Evolutionary conservation across 164 flowering plant genomes (phyloP), one percentile per base, ranked within the genome.

Genomic region (Umbellularia californica): DNA sequence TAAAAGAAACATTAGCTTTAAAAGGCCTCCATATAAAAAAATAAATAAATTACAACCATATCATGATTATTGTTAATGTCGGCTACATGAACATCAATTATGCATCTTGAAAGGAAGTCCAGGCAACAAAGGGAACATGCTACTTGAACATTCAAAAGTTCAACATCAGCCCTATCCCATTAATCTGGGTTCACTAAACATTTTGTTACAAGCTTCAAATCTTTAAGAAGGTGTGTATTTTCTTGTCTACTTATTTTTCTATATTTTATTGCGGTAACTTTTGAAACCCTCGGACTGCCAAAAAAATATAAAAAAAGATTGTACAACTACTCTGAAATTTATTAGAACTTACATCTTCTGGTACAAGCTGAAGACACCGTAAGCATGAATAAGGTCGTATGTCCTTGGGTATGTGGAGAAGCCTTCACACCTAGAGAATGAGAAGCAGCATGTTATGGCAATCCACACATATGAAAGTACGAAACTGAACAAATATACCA

Each of bases 391-490:
- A 76, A 92, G 77, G 68, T 92, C 95, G 67, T 90, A 92, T 69
- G 95, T 82, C 84, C 97, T 89, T 33, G 95, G 97, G 79, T 92
- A 92, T 4, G 97, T 92, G 41, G 97, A 92, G 86, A 92, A 92
- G 65, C 89, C 97, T 81, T 92, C 97, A 79, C 97, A 91, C 97
- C 97, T 92, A 86, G 73, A 80, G 69, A 6, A 68, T 2, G 25
- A 69, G 55, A 58, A 14, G 51, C 25, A 47, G 7, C 2, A 14
- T 70, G 28, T 52, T 24, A 70, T 70, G 63, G 20, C 13, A 47
- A 41, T 33, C 13, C 60, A 3, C 74, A 55, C 24, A 79, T 52
- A 25, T 23, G 13, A 70, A 55, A 63, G 52, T 50, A 65, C 68
- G 24, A 80, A 55, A 27, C 15, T 47, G 67, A 67, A 28, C 24